A percentile compares a stretch with the other conserved stretches of the same genome.
Conservation (phyloP, 2,329 filamentous ascomycete species). For the Colletotrichum coccodes region DNA sequence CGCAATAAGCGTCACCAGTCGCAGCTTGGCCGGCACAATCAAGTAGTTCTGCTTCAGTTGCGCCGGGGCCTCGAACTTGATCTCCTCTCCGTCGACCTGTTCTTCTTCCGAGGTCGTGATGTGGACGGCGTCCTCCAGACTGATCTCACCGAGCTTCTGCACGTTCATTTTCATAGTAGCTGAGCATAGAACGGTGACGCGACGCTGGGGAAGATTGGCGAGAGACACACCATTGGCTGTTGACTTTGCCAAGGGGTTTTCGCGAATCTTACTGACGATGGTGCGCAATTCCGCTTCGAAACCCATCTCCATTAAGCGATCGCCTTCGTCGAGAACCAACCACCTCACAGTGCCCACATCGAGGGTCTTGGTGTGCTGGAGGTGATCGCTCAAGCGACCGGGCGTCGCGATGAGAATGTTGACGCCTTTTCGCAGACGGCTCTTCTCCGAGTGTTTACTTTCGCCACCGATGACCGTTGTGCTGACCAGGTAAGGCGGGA, state of each 20-base stretch:
- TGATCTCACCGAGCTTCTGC: conserved; percentile 92
- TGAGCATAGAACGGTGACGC: conserved; percentile 91
- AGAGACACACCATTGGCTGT: conserved; percentile 68
- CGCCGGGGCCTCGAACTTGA: conserved; percentile 82
- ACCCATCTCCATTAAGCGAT: conserved; percentile 97
- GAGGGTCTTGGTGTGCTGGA: conserved; percentile 90
- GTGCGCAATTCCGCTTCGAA: conserved; percentile 94
- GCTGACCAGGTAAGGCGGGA: conserved; percentile 93
- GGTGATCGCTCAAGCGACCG: conserved; percentile 88
- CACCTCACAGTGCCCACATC: conserved; percentile 91
- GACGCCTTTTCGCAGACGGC: conserved; percentile 90
- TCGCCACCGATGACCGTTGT: conserved; percentile 81
- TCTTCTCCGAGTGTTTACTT: conserved; percentile 85
- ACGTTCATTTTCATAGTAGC: conserved; percentile 99
- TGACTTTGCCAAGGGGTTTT: conserved; percentile 67
- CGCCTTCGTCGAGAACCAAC: conserved; percentile 95
- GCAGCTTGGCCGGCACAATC: conserved; percentile 87
- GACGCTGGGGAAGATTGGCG: conserved; percentile 76
- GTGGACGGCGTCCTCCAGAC: conserved; percentile 90
- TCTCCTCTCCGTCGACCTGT: conserved; percentile 57
- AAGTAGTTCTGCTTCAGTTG: conserved; percentile 94
- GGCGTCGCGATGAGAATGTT: conserved; percentile 97
- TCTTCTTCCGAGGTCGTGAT: conserved; percentile 74
- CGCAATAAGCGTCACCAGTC: conserved; percentile 87
- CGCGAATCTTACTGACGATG: conserved; percentile 83